Evolutionary conservation across 1,284 basidiomycete genomes (phyloP).

Genomic region (Wolfiporia cocos): DNA sequence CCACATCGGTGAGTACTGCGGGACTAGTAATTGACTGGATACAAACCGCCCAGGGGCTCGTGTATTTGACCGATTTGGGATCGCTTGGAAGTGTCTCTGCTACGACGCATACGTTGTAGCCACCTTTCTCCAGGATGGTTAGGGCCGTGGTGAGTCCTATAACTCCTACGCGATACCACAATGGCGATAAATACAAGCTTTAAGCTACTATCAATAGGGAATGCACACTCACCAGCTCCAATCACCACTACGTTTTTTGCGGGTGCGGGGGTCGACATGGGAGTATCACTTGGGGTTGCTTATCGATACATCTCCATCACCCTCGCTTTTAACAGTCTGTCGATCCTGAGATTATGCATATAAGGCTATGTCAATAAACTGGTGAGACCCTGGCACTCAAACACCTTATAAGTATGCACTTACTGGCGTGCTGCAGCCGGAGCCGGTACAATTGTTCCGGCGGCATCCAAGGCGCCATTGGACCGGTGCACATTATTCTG

Average conservation of each 20-base stretch:
- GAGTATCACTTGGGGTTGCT: background rate
- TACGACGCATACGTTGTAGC: slow-evolving; percentile 55
- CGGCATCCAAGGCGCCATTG: too few relatives aligned
- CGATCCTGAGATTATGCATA: background rate
- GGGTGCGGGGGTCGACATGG: background rate
- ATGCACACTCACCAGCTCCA: slow-evolving; percentile 3
- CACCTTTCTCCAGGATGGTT: slow-evolving; percentile 51
- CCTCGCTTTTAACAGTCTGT: background rate
- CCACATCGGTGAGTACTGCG: background rate
- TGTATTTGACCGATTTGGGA: slow-evolving; percentile 59
- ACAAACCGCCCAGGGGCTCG: slow-evolving; percentile 75
- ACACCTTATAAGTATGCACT: slow-evolving; percentile 1
- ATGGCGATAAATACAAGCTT: background rate
- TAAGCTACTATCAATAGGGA: background rate
- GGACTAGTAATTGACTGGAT: background rate
- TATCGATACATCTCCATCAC: background rate
- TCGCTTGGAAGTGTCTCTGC: slow-evolving; percentile 66
- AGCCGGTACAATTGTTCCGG: too few relatives aligned
- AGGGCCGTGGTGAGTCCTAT: slow-evolving; percentile 69
- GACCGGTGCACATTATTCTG: too few relatives aligned
- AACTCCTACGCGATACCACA: slow-evolving; percentile 48
- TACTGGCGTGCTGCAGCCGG: too few relatives aligned
- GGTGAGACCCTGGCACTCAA: background rate
- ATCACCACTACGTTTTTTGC: slow-evolving; percentile 5
- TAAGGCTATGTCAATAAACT: background rate